Base-by-base conservation (phyloP, 179 eudicot genomes). In the Beta lomatogona region DNA sequence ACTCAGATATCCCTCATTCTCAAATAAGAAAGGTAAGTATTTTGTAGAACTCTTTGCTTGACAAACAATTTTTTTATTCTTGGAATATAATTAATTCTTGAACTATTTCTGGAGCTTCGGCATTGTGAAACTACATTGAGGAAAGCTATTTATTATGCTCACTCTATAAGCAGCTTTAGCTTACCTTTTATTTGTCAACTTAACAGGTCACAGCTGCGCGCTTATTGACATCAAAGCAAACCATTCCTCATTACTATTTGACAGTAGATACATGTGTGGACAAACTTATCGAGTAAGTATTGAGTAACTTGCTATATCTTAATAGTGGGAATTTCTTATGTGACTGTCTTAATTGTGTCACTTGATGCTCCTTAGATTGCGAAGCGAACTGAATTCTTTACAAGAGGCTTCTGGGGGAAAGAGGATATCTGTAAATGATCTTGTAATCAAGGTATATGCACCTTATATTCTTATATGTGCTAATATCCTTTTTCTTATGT, bases 331-430 rank as follows among this genome's bases (percentile, higher is more conserved):
- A 28, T 22, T 55, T 53, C 15, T 67, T 28, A 16, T 52, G 66
- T 5, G 14, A 57, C 15, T 75, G 25, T 58, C 78, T 90, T 80
- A 83, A 13, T 67, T 63, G 65, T 69, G 67, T 79, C 55, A 44
- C 22, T 64, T 25, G 71, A 59, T 73, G 44, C 77, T 79, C 60
- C 69, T 76, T 53, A 96, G 99, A 70, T 82, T 96, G 90, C 88
- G 99, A 61, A 86, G 83, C 71, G 84, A 90, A 79, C 92, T 96
- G 61, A 96, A 96, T 81, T 82, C 88, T 50, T 52, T 93, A 71
- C 98, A 92, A 92, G 99, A 96, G 87, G 93, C 97, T 85, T 91
- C 99, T 78, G 99, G 98, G 59, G 98, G 97, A 69, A 96, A 92
- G 91, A 87, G 92, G 74, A 86, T 96, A 77, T 96, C 98, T 63